Conservation (phyloP, 2,329 filamentous ascomycete species). For the Fonsecaea erecta region DNA sequence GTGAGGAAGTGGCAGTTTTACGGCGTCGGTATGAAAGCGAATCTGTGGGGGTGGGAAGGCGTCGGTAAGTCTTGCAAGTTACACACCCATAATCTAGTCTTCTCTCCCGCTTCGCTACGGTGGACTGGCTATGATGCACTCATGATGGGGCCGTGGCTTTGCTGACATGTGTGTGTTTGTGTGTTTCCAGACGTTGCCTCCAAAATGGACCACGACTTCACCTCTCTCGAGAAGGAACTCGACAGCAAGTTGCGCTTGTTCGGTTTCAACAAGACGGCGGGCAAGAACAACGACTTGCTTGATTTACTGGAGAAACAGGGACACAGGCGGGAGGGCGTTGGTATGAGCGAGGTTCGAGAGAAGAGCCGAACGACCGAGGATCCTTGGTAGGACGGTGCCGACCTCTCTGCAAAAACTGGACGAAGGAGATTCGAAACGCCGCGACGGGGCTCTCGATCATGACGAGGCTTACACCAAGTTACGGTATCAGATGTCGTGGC, state of each 20-base stretch:
- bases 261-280: conserved; percentile 45
- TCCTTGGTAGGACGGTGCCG: conserved; percentile 12
- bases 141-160: background rate
- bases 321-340: conserved; percentile 44
- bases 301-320: conserved; percentile 46
- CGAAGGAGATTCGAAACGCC: background rate
- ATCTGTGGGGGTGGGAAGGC: conserved; percentile 85
- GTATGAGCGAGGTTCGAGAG: conserved; percentile 43
- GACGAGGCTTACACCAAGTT: background rate
- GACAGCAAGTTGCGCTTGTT: conserved; percentile 49
- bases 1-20: conserved; percentile 90
- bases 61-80: conserved; percentile 59
- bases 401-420: background rate
- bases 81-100: background rate
- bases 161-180: conserved; percentile 13
- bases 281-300: conserved; percentile 40
- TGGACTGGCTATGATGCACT: conserved; percentile 5
- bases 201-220: conserved; percentile 46
- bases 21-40: conserved; percentile 98
- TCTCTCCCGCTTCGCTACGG: conserved; percentile 8
- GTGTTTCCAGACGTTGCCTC: conserved; percentile 45
- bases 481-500: background rate
- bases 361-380: conserved; percentile 26
- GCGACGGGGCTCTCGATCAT: background rate
- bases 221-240: conserved; percentile 48